Conservation (phyloP, 495 filamentous ascomycete species). For the Tetracladium marchalianum region DNA sequence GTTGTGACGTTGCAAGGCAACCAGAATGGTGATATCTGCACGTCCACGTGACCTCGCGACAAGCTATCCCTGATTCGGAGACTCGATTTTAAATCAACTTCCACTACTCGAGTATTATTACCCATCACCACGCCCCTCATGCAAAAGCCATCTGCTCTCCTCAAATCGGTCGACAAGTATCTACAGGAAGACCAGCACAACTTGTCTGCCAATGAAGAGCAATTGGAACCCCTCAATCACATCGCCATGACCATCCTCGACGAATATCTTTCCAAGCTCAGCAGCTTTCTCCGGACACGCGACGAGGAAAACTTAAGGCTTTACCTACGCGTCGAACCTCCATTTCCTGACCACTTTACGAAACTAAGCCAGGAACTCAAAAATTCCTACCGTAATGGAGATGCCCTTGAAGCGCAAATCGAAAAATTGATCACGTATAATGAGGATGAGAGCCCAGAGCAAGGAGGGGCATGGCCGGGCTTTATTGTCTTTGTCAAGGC, state of each 20-base stretch:
- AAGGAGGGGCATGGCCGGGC: constrained; percentile 59
- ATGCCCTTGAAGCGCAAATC: constrained; percentile 37
- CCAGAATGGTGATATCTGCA: no score
- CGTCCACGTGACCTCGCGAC: not conserved
- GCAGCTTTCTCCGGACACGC: constrained; percentile 39
- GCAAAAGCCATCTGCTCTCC: not conserved
- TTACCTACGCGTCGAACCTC: constrained; percentile 55
- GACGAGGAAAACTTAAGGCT: constrained; percentile 45
- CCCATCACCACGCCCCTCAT: not conserved
- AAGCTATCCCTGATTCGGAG: not conserved
- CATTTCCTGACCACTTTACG: constrained; percentile 52
- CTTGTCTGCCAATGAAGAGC: not conserved
- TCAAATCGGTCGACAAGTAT: not conserved
- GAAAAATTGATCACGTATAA: constrained; percentile 50
- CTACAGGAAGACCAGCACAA: no score
- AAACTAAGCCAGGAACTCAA: constrained; percentile 58
- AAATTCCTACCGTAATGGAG: constrained; percentile 38
- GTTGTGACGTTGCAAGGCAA: no score
- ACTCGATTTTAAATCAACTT: not conserved
- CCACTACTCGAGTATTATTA: not conserved
- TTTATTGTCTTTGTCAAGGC: constrained; percentile 69
- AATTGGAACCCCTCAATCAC: not conserved
- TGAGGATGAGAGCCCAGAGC: constrained; percentile 37
- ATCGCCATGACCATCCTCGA: constrained; percentile 29
- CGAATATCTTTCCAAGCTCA: constrained; percentile 45